These are phyloP conservation scores for Aspergillus jensenii DNA, from an alignment of 2,329 filamentous ascomycete genomes.

Conservation along the genomic window DNA sequence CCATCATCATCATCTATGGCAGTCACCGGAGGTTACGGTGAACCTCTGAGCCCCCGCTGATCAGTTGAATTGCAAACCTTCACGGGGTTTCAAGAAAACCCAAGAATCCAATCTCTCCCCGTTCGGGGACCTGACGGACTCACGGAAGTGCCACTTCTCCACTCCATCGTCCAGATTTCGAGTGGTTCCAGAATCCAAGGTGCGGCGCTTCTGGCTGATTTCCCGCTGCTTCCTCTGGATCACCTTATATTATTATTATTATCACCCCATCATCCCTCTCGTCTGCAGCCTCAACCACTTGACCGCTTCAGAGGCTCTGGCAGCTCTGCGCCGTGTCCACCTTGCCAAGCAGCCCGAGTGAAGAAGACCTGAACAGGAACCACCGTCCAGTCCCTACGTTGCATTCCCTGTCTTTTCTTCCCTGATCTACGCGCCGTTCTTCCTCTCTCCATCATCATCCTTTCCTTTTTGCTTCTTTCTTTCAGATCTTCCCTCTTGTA, in stretches of 20 bases:
- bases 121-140: constrained; percentile 3
- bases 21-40: neutral
- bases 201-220: constrained; percentile 4
- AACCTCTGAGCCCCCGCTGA: constrained; percentile 3
- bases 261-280: neutral
- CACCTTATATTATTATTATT: neutral
- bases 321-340: constrained; percentile 2
- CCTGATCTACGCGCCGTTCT: constrained; percentile 1
- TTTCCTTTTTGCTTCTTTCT: neutral
- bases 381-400: neutral
- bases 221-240: neutral
- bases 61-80: constrained; percentile 1
- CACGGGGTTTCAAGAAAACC: neutral
- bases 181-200: too few relatives aligned
- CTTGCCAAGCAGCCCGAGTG: neutral
- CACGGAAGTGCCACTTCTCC: constrained; percentile 3
- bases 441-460: neutral
- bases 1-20: neutral
- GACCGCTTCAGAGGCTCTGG: constrained; percentile 12
- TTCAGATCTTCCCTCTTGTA: neutral
- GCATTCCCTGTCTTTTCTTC: neutral
- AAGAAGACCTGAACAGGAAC: neutral
- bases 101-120: neutral
- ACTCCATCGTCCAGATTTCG: neutral
- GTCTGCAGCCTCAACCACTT: neutral